Conservation (phyloP, 2,329 filamentous ascomycete species). For the Arthrobotrys sinensis region DNA sequence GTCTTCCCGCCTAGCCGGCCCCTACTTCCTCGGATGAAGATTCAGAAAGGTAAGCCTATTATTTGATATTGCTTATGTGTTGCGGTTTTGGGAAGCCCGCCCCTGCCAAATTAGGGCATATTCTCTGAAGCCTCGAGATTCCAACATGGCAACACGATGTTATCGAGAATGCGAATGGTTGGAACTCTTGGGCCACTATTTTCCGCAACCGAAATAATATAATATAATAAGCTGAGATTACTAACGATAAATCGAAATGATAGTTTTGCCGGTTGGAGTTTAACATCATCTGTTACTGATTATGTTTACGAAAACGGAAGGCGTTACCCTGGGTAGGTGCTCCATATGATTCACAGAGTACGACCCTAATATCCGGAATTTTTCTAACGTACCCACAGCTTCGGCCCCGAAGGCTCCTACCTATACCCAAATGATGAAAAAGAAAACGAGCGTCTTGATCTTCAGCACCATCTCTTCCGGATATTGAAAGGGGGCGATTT, state of each 20-base stretch:
- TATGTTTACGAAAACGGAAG: constrained; percentile 71
- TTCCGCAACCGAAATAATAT: not conserved
- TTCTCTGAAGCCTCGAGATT: constrained; percentile 5
- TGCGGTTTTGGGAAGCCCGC: constrained; percentile 13
- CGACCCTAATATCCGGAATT: constrained; percentile 10
- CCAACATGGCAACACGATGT: constrained; percentile 19
- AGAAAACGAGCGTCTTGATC: constrained; percentile 50
- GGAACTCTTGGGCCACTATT: not conserved
- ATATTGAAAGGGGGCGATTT: constrained; percentile 54
- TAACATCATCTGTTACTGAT: constrained; percentile 68
- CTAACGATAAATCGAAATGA: constrained; percentile 8
- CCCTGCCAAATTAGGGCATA: constrained; percentile 27
- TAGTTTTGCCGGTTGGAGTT: constrained; percentile 49
- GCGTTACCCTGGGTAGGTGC: constrained; percentile 67
- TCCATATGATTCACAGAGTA: constrained; percentile 3
- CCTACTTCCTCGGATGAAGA: constrained; percentile 58
- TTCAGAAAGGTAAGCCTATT: constrained; percentile 45
- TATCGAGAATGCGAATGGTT: not conserved
- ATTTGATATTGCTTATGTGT: constrained; percentile 7
- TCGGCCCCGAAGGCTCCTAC: constrained; percentile 41
- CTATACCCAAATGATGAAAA: constrained; percentile 48
- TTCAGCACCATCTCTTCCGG: constrained; percentile 55
- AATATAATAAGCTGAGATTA: not conserved
- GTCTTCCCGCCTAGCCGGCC: constrained; percentile 38
- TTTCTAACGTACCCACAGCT: constrained; percentile 16